Conservation (phyloP, 495 filamentous ascomycete genomes). For the Hypoxylon rickii region DNA sequence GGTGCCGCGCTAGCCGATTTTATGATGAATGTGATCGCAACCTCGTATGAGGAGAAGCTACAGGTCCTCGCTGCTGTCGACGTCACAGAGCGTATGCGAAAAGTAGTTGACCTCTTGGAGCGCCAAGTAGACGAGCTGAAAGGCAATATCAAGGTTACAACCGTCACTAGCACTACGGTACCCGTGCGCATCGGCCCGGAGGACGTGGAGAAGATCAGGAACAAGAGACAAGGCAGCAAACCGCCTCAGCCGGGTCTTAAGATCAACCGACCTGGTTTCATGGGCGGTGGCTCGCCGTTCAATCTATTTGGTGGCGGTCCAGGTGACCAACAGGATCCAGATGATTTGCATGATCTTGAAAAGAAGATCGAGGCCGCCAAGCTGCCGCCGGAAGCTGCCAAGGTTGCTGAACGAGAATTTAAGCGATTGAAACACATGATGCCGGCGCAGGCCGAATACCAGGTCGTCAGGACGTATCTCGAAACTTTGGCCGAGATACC, state of each 20-base stretch:
- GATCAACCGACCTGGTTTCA: constrained; percentile 56
- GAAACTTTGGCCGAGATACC: constrained; percentile 95
- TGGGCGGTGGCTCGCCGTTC: constrained; percentile 50
- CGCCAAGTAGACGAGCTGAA: constrained; percentile 81
- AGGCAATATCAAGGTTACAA: constrained; percentile 77
- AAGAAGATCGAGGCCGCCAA: constrained; percentile 82
- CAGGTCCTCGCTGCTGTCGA: constrained; percentile 77
- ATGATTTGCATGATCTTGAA: constrained; percentile 80
- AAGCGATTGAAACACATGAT: constrained; percentile 93
- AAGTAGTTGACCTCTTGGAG: constrained; percentile 78
- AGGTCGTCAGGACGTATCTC: constrained; percentile 90
- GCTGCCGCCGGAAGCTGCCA: constrained; percentile 68
- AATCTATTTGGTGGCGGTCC: constrained; percentile 36
- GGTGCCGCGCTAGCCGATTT: constrained; percentile 93
- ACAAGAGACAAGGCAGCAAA: constrained; percentile 55
- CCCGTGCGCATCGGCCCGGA: constrained; percentile 55
- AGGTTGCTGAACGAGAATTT: constrained; percentile 87
- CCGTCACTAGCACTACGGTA: constrained; percentile 63
- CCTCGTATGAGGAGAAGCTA: constrained; percentile 85
- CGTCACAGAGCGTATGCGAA: constrained; percentile 74
- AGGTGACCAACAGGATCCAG: constrained; percentile 42
- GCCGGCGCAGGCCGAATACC: constrained; percentile 91
- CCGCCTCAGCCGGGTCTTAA: constrained; percentile 51
- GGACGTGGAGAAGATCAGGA: constrained; percentile 45
- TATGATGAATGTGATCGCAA: constrained; percentile 87